Percentiles rank a stretch among this genome's conserved stretches.
phyloP scores from a whole-genome alignment of 371 early-diverging fungal genomes.

The Mucor mucedo region DNA sequence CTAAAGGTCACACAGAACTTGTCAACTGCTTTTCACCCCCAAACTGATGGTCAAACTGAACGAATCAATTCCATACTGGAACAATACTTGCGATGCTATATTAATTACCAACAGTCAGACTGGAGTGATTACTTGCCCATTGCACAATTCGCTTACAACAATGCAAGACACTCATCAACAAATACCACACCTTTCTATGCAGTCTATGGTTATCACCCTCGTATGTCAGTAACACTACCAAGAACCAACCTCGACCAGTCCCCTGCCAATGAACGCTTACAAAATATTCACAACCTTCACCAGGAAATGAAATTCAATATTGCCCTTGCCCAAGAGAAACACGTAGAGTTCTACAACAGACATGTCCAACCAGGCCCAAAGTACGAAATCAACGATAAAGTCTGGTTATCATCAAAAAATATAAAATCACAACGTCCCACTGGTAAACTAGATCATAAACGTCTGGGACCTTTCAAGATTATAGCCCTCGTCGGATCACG shows the following conservation, averaged over 20 bases:
- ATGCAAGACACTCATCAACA: conserved; percentile 34
- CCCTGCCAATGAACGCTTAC: not conserved
- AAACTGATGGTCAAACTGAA: no score
- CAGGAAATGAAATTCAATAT: conserved; percentile 13
- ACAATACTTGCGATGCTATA: no score
- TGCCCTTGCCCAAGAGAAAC: conserved; percentile 13
- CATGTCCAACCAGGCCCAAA: conserved; percentile 2
- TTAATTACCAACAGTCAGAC: no score
- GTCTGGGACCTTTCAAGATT: conserved; percentile 38
- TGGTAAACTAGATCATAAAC: conserved; percentile 29
- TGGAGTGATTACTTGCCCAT: no score
- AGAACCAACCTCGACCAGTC: not conserved
- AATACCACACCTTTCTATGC: conserved; percentile 33
- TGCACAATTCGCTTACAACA: conserved; percentile 60
- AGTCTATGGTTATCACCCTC: conserved; percentile 38
- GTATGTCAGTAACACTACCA: conserved; percentile 10
- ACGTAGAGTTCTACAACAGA: conserved; percentile 18
- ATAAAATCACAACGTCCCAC: conserved; percentile 31
- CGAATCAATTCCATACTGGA: no score
- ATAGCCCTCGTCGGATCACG: conserved; percentile 22
- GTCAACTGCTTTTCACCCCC: no score
- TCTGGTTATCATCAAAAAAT: conserved; percentile 29
- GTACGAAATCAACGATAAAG: conserved; percentile 29
- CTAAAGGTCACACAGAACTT: no score
- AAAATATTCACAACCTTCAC: conserved; percentile 1